A percentile compares a stretch with the other conserved stretches of the same genome.
These are phyloP conservation scores for Dioszegia crocea DNA, from an alignment of 768 basidiomycete species.

Conservation along the genomic window DNA sequence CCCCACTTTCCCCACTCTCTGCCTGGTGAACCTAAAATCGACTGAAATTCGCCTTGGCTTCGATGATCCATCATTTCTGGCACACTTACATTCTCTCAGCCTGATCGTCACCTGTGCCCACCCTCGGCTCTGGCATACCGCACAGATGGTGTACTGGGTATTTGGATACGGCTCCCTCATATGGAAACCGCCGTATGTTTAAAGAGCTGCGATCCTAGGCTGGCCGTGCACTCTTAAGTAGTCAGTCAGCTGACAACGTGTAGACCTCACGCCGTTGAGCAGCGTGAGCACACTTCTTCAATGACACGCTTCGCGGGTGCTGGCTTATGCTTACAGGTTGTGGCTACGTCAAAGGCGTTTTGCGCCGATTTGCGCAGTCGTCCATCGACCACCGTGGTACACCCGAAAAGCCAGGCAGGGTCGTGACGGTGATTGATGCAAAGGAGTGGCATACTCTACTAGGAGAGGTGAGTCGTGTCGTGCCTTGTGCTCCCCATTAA, in stretches of 20 bases:
- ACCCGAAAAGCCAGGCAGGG: conserved; percentile 78
- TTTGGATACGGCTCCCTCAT: conserved; percentile 93
- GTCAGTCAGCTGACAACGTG: too few species aligned
- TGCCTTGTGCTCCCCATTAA: too few species aligned
- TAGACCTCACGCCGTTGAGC: conserved; percentile 69
- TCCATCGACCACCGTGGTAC: conserved; percentile 93
- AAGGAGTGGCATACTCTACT: conserved; percentile 68
- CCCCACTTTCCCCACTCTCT: neutral
- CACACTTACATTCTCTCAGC: too few species aligned
- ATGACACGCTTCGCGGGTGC: neutral
- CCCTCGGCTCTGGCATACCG: too few species aligned
- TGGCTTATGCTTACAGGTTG: conserved; percentile 33
- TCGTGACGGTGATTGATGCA: conserved; percentile 82
- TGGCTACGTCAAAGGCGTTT: conserved; percentile 85
- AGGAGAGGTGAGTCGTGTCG: conserved; percentile 24
- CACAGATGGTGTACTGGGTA: conserved; percentile 59
- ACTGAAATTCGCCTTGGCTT: neutral
- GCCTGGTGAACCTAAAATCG: neutral
- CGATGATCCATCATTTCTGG: too few species aligned
- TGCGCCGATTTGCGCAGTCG: conserved; percentile 81
- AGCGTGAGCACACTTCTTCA: conserved; percentile 55
- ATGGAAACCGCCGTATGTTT: conserved; percentile 65
- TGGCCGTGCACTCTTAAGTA: too few species aligned
- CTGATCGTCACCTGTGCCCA: too few species aligned
- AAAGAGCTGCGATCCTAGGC: too few species aligned